These are phyloP conservation scores for Ogataea angusta DNA, from an alignment of 805 yeast species.

Conservation along the genomic window DNA sequence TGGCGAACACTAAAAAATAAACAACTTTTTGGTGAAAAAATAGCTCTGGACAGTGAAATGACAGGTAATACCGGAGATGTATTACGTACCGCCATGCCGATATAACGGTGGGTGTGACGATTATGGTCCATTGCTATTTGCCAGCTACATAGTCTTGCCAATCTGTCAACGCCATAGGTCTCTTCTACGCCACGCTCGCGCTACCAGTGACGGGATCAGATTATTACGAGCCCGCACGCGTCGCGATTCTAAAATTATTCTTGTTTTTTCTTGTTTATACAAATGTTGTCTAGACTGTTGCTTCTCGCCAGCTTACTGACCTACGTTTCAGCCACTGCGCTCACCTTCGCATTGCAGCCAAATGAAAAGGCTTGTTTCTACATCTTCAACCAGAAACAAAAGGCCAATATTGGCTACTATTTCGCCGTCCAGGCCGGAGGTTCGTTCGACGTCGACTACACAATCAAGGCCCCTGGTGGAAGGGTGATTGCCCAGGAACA, in stretches of 20 bases:
- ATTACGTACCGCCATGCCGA: no score
- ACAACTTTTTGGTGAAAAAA: slow-evolving; percentile 6
- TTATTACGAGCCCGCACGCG: slow-evolving; percentile 8
- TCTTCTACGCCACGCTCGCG: no score
- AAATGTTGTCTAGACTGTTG: slow-evolving; percentile 5
- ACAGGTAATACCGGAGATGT: background rate
- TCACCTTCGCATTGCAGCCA: slow-evolving; percentile 74
- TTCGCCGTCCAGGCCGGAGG: slow-evolving; percentile 86
- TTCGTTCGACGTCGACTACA: slow-evolving; percentile 74
- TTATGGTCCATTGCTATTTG: background rate
- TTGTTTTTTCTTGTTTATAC: slow-evolving; percentile 1
- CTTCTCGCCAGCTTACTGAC: slow-evolving; percentile 3
- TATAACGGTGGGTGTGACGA: background rate
- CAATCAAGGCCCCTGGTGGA: slow-evolving; percentile 55
- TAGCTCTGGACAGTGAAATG: background rate
- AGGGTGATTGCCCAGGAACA: slow-evolving; percentile 49
- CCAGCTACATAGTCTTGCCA: no score
- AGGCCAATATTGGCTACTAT: slow-evolving; percentile 65
- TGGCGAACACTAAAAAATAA: slow-evolving; percentile 10
- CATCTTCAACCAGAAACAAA: slow-evolving; percentile 57
- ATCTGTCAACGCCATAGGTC: no score
- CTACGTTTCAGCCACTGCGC: slow-evolving; percentile 45
- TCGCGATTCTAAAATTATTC: slow-evolving; percentile 10
- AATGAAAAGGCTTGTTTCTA: slow-evolving; percentile 72
- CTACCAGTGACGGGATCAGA: background rate